A percentile compares a stretch with the other conserved stretches of the same genome.
phyloP scores from a whole-genome alignment of 257 asterid genomes.

The Orobanche coerulescens region DNA sequence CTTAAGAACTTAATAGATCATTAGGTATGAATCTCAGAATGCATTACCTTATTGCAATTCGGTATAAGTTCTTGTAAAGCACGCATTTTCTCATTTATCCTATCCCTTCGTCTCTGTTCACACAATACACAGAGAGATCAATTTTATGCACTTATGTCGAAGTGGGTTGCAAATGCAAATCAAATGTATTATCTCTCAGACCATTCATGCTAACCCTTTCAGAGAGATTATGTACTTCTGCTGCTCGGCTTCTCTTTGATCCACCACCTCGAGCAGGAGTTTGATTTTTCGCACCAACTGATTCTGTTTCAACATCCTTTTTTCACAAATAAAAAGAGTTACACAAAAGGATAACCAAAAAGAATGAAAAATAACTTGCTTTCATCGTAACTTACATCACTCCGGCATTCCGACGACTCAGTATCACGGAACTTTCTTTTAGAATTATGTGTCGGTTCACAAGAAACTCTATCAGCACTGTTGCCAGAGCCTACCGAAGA shows the following conservation, averaged over 20 bases:
- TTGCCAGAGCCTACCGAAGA: slow-evolving; percentile 93
- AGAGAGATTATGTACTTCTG: slow-evolving; percentile 94
- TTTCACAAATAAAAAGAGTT: slow-evolving; percentile 25
- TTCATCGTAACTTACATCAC: slow-evolving; percentile 55
- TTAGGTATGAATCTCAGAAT: slow-evolving; percentile 11
- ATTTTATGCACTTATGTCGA: slow-evolving; percentile 6
- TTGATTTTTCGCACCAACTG: slow-evolving; percentile 41
- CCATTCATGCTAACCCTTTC: slow-evolving; percentile 70
- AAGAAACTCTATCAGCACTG: slow-evolving; percentile 67
- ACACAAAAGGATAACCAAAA: not conserved
- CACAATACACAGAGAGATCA: slow-evolving; percentile 16
- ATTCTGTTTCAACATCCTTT: slow-evolving; percentile 83
- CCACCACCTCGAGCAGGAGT: slow-evolving; percentile 41
- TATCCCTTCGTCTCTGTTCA: slow-evolving; percentile 81
- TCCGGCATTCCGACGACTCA: slow-evolving; percentile 61
- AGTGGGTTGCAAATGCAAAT: slow-evolving; percentile 8
- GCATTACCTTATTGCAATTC: slow-evolving; percentile 85
- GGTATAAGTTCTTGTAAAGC: slow-evolving; percentile 97
- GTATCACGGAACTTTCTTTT: slow-evolving; percentile 58
- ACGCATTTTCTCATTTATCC: slow-evolving; percentile 97
- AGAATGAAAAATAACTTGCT: not conserved
- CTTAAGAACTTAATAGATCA: not conserved
- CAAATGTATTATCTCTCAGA: not conserved
- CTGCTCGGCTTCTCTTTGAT: slow-evolving; percentile 91
- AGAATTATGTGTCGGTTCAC: slow-evolving; percentile 43